Conservation (phyloP, 2,329 filamentous ascomycete species). For the Aspergillus aculeatus region DNA sequence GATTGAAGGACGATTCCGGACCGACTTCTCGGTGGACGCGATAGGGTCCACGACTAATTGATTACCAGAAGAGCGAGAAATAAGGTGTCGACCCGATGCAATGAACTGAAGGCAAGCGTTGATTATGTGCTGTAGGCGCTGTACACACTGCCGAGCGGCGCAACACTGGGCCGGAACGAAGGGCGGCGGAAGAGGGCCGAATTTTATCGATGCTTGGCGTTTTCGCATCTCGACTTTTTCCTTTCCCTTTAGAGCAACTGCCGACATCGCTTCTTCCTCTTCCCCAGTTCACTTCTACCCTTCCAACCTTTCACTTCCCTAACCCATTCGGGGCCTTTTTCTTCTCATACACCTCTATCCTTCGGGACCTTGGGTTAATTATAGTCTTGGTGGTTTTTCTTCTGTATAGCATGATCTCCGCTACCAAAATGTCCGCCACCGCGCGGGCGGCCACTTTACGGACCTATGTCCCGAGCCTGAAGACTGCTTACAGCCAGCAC, state of each 20-base stretch:
- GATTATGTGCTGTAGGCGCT: not conserved
- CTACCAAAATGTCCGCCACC: slow-evolving; percentile 38
- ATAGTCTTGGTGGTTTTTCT: slow-evolving; percentile 4
- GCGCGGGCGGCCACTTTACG: slow-evolving; percentile 39
- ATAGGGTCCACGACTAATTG: not conserved
- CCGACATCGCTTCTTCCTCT: slow-evolving; percentile 25
- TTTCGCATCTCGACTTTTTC: slow-evolving; percentile 33
- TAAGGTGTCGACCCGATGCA: not conserved
- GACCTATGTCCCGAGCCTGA: slow-evolving; percentile 34
- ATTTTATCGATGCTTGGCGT: slow-evolving; percentile 41
- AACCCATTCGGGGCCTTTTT: slow-evolving; percentile 19
- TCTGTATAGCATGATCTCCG: slow-evolving; percentile 40
- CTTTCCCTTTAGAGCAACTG: slow-evolving; percentile 28
- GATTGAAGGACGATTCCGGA: not conserved
- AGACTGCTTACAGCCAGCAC: slow-evolving; percentile 32
- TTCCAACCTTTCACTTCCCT: slow-evolving; percentile 17
- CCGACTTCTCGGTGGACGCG: not conserved
- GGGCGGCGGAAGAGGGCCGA: slow-evolving; percentile 29
- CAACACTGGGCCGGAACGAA: slow-evolving; percentile 23
- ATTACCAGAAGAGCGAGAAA: not conserved
- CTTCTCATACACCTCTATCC: not conserved
- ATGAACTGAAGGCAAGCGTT: not conserved
- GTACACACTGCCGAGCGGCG: not conserved
- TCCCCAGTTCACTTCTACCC: slow-evolving; percentile 20
- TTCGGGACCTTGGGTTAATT: not conserved